A percentile compares a stretch with the other conserved stretches of the same genome.
phyloP scores from a whole-genome alignment of 2,329 filamentous ascomycete species.

The Colletotrichum chlorophyti region DNA sequence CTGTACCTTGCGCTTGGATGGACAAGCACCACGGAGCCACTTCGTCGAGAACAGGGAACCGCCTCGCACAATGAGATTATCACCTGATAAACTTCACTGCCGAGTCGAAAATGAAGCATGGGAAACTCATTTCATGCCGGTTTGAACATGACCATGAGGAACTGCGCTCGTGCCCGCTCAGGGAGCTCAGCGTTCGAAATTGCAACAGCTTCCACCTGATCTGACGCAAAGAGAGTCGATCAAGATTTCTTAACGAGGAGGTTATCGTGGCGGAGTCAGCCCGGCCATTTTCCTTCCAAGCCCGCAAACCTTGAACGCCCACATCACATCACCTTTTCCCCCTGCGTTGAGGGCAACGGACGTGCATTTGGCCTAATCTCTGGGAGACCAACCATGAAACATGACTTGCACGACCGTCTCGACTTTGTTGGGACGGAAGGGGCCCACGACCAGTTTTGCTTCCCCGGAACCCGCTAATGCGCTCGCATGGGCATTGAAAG shows the following conservation, averaged over 20 bases:
- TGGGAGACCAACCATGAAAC: conserved; percentile 9
- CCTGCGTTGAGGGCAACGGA: conserved; percentile 6
- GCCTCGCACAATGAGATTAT: neutral
- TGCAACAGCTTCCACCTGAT: neutral
- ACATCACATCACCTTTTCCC: too few species aligned
- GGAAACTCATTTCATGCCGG: conserved; percentile 19
- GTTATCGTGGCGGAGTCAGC: conserved; percentile 18
- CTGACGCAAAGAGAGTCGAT: neutral
- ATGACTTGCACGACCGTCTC: conserved; percentile 18
- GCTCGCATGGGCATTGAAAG: conserved; percentile 17
- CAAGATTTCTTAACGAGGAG: neutral
- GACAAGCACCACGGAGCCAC: neutral
- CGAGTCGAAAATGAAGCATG: conserved; percentile 12
- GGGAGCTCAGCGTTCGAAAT: neutral
- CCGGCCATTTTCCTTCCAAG: neutral
- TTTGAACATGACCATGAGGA: conserved; percentile 9
- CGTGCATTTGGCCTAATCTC: conserved; percentile 12
- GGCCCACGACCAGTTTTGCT: conserved; percentile 3
- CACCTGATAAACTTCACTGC: conserved; percentile 2
- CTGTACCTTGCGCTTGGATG: conserved; percentile 2
- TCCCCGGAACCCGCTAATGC: conserved; percentile 2
- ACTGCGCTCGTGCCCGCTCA: neutral
- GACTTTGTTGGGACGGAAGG: conserved; percentile 20
- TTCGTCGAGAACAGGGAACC: conserved; percentile 3
- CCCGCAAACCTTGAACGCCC: neutral